Conservation (phyloP, 768 basidiomycete species). For the Auricularia cornea region DNA sequence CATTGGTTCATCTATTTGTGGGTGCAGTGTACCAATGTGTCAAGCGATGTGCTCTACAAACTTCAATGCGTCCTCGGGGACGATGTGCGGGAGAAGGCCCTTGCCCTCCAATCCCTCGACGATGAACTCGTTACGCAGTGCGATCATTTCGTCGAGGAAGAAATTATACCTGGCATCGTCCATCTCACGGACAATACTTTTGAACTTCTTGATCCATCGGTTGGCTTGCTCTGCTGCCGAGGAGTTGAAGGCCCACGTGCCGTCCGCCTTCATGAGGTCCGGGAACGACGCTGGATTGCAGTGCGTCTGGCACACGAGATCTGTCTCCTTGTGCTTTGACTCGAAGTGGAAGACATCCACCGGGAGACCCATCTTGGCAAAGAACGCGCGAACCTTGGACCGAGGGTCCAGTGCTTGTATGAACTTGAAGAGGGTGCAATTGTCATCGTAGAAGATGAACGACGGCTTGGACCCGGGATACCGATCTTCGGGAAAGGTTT, state of each 20-base stretch:
- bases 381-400: constrained; percentile 3
- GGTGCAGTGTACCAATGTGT: too few species aligned
- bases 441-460: constrained; percentile 16
- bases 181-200: constrained; percentile 24
- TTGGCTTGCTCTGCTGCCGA: constrained; percentile 28
- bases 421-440: constrained; percentile 12
- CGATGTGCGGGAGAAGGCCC: neutral
- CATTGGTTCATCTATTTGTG: too few species aligned
- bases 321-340: constrained; percentile 15
- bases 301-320: constrained; percentile 16
- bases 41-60: neutral
- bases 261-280: constrained; percentile 14
- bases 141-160: constrained; percentile 25
- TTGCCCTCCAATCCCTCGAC: constrained; percentile 1
- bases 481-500: constrained; percentile 3
- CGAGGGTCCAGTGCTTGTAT: constrained; percentile 6
- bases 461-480: constrained; percentile 6
- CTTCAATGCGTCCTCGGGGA: neutral
- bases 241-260: constrained; percentile 25
- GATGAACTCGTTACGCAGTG: constrained; percentile 16
- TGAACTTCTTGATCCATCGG: constrained; percentile 25
- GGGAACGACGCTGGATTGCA: constrained; percentile 23
- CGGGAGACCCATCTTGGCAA: constrained; percentile 16
- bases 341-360: constrained; percentile 18
- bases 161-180: constrained; percentile 15